Percentiles rank a stretch among this genome's conserved stretches.
Evolutionary conservation across 306 rosid genomes (phyloP).

Genomic region (Arachis hypogaea): DNA sequence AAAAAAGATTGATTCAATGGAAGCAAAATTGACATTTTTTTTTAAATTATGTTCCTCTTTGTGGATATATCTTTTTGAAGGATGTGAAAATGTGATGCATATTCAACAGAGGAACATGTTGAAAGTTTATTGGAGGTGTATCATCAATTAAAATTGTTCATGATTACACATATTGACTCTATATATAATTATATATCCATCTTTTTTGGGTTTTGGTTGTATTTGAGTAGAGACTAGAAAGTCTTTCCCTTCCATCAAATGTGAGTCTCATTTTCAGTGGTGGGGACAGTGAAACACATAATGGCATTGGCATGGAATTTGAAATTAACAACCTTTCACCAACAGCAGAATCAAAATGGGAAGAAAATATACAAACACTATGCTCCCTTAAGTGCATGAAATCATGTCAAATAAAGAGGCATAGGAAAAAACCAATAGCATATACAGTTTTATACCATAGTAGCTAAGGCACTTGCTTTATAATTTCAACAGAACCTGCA

Average conservation of each 20-base stretch:
- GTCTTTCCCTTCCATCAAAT: constrained; percentile 44
- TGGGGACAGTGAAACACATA: constrained; percentile 46
- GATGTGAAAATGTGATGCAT: constrained; percentile 25
- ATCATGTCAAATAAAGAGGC: constrained; percentile 32
- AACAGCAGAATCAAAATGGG: constrained; percentile 33
- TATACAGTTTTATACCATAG: not conserved
- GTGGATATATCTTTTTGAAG: constrained; percentile 6
- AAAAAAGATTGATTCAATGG: constrained; percentile 15
- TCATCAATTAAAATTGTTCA: constrained; percentile 33
- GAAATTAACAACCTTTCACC: constrained; percentile 38
- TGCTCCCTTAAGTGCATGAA: constrained; percentile 40
- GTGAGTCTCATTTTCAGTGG: constrained; percentile 47
- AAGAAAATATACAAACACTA: not conserved
- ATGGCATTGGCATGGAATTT: constrained; percentile 36
- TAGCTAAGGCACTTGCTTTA: constrained; percentile 14
- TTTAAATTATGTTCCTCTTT: not conserved
- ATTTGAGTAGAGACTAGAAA: constrained; percentile 38
- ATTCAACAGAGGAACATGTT: constrained; percentile 33
- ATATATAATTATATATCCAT: constrained; percentile 1
- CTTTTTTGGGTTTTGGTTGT: constrained; percentile 21
- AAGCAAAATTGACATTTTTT: constrained; percentile 26
- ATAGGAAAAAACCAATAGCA: not conserved
- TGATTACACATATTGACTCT: constrained; percentile 46
- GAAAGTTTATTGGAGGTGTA: constrained; percentile 40
- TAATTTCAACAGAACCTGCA: constrained; percentile 17